A percentile compares a stretch with the other conserved stretches of the same genome.
These are phyloP conservation scores for Pilaira anomala DNA, from an alignment of 192 early-diverging fungal species.

Conservation along the genomic window DNA sequence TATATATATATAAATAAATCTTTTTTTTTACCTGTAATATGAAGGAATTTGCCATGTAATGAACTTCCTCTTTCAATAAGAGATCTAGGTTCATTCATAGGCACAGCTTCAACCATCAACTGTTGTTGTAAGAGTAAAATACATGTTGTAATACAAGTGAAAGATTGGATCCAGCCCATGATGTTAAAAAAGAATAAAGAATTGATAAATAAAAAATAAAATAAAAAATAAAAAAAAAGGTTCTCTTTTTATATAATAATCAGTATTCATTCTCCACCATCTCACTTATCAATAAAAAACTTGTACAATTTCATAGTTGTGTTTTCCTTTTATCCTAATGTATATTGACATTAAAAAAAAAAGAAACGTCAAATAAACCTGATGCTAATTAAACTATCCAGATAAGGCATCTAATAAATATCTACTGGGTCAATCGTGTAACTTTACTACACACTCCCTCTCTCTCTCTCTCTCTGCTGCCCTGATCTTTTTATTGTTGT, in stretches of 20 bases:
- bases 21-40: constrained; percentile 30
- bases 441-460: too few relatives aligned
- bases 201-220: background rate
- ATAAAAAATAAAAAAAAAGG: background rate
- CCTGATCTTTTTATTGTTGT: too few relatives aligned
- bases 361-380: too few relatives aligned
- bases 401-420: background rate
- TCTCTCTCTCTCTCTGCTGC: too few relatives aligned
- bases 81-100: background rate
- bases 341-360: too few relatives aligned
- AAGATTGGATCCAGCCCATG: background rate
- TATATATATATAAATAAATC: background rate
- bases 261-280: background rate
- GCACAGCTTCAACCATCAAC: background rate
- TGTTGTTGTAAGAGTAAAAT: background rate
- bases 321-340: background rate
- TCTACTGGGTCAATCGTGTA: too few relatives aligned
- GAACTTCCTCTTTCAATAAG: constrained; percentile 6
- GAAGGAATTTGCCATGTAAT: constrained; percentile 30
- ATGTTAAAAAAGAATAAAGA: background rate
- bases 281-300: too few relatives aligned
- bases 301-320: background rate
- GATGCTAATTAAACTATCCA: too few relatives aligned
- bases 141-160: constrained; percentile 5
- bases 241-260: background rate